Percentiles rank a stretch among this genome's conserved stretches.
Evolutionary conservation across 331 rosid genomes (phyloP).

Genomic region (Acacia pycnantha): DNA sequence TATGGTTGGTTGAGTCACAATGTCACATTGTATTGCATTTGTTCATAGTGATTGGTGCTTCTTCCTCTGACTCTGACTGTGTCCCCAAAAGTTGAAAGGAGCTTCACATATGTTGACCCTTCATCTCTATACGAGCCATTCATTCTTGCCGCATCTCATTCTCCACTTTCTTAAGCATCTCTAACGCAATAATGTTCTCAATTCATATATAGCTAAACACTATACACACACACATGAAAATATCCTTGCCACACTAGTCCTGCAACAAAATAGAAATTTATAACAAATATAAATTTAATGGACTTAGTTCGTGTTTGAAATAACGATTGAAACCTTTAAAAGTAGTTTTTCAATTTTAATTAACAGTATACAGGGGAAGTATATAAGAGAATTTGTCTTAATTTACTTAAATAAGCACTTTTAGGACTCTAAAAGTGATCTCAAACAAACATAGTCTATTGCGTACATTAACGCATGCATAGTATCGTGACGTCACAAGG

Average conservation of each 20-base stretch:
- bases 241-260: not conserved
- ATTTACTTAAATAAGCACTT: too few relatives aligned
- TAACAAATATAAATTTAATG: not conserved
- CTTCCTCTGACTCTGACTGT: not conserved
- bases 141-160: slow-evolving; percentile 41
- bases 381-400: too few relatives aligned
- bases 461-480: not conserved
- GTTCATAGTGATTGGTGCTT: slow-evolving; percentile 10
- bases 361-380: too few relatives aligned
- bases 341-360: too few relatives aligned
- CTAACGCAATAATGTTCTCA: not conserved
- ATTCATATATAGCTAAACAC: not conserved
- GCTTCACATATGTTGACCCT: slow-evolving; percentile 34
- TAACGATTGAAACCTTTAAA: too few relatives aligned
- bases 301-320: not conserved
- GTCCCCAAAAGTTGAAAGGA: not conserved
- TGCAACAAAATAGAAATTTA: not conserved
- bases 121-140: slow-evolving; percentile 36
- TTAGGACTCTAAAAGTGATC: too few relatives aligned
- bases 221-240: not conserved
- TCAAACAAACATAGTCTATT: not conserved
- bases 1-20: slow-evolving; percentile 25
- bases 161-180: slow-evolving; percentile 14
- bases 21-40: slow-evolving; percentile 32
- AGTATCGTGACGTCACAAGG: not conserved